Percentiles rank a stretch among this genome's conserved stretches.
These are phyloP conservation scores for Leishmania gerbilli DNA, from an alignment of 208 protist genomes.

Conservation along the genomic window DNA sequence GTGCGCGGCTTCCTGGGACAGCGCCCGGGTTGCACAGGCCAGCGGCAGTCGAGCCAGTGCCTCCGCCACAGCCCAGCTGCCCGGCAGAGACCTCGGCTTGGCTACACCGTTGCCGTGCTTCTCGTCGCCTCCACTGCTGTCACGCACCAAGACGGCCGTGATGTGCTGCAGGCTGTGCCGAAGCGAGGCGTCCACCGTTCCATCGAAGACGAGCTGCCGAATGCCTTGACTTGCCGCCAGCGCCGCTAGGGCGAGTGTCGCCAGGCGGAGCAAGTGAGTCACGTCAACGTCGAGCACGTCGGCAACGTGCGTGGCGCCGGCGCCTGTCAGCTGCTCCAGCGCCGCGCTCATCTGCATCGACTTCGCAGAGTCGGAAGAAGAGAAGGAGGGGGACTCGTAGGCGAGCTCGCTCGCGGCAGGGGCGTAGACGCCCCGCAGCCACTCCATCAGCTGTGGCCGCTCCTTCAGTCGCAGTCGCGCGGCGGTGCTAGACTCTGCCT, in stretches of 20 bases:
- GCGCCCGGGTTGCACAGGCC: constrained; percentile 10
- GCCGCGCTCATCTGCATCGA: constrained; percentile 3
- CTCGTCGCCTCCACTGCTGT: neutral
- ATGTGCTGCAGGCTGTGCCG: constrained; percentile 35
- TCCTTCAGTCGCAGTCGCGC: constrained; percentile 22
- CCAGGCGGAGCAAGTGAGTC: constrained; percentile 29
- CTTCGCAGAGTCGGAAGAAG: neutral
- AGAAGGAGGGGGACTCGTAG: constrained; percentile 10
- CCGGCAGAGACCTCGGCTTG: constrained; percentile 7
- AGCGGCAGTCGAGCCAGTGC: constrained; percentile 28
- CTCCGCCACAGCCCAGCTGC: constrained; percentile 27
- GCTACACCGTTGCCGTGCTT: neutral
- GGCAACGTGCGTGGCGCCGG: constrained; percentile 24
- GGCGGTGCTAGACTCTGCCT: constrained; percentile 12
- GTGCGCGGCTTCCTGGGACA: constrained; percentile 18
- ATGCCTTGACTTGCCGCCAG: constrained; percentile 28
- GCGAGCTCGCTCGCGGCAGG: constrained; percentile 12
- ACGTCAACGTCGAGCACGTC: constrained; percentile 33
- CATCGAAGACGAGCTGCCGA: constrained; percentile 34
- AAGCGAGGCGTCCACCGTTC: constrained; percentile 32
- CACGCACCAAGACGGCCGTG: constrained; percentile 16
- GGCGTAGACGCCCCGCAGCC: constrained; percentile 24
- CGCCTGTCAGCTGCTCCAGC: constrained; percentile 17
- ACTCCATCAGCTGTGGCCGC: constrained; percentile 20
- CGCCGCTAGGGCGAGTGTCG: constrained; percentile 36